phyloP scores from a whole-genome alignment of 169 alveolate genomes.

The Plasmodium coatneyi region DNA sequence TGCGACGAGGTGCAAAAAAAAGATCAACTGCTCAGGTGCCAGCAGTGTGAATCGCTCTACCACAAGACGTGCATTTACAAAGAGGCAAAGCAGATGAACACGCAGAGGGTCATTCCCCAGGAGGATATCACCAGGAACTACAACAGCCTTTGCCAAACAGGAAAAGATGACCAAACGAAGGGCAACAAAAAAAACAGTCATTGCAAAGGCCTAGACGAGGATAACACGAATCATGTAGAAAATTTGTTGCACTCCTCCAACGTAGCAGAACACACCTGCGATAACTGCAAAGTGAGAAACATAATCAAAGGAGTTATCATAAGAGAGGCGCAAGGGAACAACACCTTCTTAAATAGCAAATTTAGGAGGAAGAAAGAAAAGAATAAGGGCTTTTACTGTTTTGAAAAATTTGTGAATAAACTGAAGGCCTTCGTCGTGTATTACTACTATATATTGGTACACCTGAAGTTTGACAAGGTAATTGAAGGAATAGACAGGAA shows the following conservation, averaged over 20 bases:
- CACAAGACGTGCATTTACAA: slow-evolving; percentile 27
- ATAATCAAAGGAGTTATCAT: slow-evolving; percentile 14
- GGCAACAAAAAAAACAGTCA: background rate
- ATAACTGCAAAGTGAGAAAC: slow-evolving; percentile 67
- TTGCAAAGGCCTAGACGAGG: background rate
- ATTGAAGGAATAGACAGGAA: slow-evolving; percentile 13
- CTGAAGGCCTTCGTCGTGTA: slow-evolving; percentile 38
- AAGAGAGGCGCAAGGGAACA: slow-evolving; percentile 42
- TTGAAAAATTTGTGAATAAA: slow-evolving; percentile 29
- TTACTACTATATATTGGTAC: slow-evolving; percentile 35
- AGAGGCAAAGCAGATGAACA: background rate
- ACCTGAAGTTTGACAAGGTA: slow-evolving; percentile 18
- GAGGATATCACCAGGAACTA: background rate
- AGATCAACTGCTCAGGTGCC: background rate
- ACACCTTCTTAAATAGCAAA: slow-evolving; percentile 36
- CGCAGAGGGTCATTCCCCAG: background rate
- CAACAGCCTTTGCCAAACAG: background rate
- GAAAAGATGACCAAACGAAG: background rate
- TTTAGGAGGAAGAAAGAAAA: slow-evolving; percentile 59
- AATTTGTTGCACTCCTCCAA: background rate
- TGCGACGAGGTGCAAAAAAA: slow-evolving; percentile 16
- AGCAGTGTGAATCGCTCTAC: slow-evolving; percentile 37
- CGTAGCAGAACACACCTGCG: slow-evolving; percentile 30
- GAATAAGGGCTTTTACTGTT: slow-evolving; percentile 57
- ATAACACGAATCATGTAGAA: background rate